Evolutionary conservation across 2,329 filamentous ascomycete species (phyloP), one percentile per base, ranked within the genome.

Genomic region (Tetracladium maxilliforme): DNA sequence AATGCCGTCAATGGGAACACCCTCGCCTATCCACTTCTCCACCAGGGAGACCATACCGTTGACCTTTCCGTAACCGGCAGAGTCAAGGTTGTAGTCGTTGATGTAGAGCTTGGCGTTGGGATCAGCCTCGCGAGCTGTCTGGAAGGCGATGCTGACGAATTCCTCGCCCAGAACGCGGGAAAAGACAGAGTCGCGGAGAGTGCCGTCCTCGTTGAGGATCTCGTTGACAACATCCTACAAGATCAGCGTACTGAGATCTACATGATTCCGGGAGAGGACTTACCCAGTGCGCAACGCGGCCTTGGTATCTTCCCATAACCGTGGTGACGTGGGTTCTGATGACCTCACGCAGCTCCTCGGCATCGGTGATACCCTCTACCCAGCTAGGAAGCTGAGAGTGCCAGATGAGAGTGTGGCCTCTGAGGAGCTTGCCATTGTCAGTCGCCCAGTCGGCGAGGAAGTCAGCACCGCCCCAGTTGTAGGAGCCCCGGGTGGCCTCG

Each of bases 141-240:
- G 44, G 50, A 75, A 75, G 3, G 70, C 64, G 21, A 69, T 51
- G 7, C 58, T 51, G 28, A 76, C 57, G 46, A 63, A 77, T 20
- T 56, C 53, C 8, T 58, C 56, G 13, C 68, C 67, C 11, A 75
- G 57, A 16, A 56, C 56, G 16, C 55, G 43, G 43, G 61, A 59
- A 47, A 70, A 76, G 32, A 71, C 55, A 27, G 47, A 54, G 30
- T 52, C 38, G 28, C 67, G 54, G 46, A 54, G 65, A 6, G 52
- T 58, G 10, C 65, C 67, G 34, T 64, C 58, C 11, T 74, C 70
- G 29, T 62, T 57, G 20, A 71, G 54, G 5, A 60, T 63, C 50
- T 77, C 70, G 42, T 77, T 77, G 14, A 74, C 58, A 0, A 77
- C 70, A 28, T 77, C 70, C 70, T 69, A 77, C n/a, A n/a, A n/a